A percentile compares a stretch with the other conserved stretches of the same genome.
Conservation (phyloP, 306 rosid genomes). For the Crataegus laevigata region DNA sequence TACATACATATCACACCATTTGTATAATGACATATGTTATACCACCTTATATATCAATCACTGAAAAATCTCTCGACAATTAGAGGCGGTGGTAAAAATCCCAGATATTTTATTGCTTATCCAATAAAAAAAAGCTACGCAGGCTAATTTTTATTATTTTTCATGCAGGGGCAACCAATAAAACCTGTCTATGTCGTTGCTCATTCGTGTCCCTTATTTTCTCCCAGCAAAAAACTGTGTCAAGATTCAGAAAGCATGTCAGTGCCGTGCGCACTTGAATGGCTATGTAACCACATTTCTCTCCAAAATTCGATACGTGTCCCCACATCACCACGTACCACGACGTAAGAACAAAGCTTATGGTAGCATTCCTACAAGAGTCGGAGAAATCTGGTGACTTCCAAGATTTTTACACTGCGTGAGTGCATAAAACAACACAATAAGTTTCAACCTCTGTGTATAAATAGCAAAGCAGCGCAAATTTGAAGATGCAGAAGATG, state of each 20-base stretch:
- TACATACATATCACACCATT: too few species aligned
- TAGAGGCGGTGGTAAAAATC: too few species aligned
- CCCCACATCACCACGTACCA: not conserved
- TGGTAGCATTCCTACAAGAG: not conserved
- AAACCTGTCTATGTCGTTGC: not conserved
- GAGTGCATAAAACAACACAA: not conserved
- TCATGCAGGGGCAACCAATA: not conserved
- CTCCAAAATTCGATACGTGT: not conserved
- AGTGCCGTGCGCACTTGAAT: not conserved
- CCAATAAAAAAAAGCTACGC: too few species aligned
- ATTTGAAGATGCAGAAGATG: conserved; percentile 17
- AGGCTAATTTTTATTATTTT: too few species aligned
- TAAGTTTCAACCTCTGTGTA: not conserved
- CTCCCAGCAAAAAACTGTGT: not conserved
- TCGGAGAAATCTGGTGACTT: not conserved
- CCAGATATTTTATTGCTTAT: too few species aligned
- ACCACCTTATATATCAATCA: too few species aligned
- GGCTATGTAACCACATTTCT: not conserved
- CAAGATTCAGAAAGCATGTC: not conserved
- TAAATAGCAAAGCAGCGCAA: not conserved
- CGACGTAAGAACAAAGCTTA: not conserved
- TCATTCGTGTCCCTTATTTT: not conserved
- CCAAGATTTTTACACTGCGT: not conserved
- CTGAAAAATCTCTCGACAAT: too few species aligned
- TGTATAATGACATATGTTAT: too few species aligned